A percentile compares a stretch with the other conserved stretches of the same genome.
phyloP scores from a whole-genome alignment of 1,284 basidiomycete species.

The Puccinia triticina region DNA sequence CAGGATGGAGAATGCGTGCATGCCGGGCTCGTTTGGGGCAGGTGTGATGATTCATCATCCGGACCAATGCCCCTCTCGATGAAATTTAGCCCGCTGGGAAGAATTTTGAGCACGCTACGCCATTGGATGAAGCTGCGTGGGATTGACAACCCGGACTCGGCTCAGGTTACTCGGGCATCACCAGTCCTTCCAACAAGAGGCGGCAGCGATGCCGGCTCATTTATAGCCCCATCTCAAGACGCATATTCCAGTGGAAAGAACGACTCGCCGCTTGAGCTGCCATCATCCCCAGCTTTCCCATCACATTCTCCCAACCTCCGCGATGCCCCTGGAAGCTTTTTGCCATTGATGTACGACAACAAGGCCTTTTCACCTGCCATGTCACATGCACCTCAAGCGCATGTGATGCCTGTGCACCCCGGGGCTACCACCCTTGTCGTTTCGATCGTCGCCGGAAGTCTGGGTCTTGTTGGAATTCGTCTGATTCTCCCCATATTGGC shows the following conservation, averaged over 20 bases:
- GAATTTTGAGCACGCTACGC: conserved; percentile 12
- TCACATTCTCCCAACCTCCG: conserved; percentile 37
- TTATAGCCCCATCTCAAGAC: not conserved
- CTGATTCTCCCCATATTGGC: conserved; percentile 1
- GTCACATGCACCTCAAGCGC: conserved; percentile 16
- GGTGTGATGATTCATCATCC: not conserved
- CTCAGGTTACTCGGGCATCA: not conserved
- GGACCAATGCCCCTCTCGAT: not conserved
- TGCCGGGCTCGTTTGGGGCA: conserved; percentile 73
- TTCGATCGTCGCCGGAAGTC: conserved; percentile 38
- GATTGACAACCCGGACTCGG: not conserved
- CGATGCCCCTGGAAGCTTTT: conserved; percentile 45
- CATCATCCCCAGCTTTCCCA: conserved; percentile 36
- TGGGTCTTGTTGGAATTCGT: conserved; percentile 42
- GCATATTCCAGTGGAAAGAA: not conserved
- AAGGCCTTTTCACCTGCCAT: conserved; percentile 24
- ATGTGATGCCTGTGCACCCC: conserved; percentile 14
- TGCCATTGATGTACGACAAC: conserved; percentile 30
- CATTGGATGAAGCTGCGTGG: conserved; percentile 3
- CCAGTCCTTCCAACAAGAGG: not conserved
- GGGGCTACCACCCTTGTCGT: conserved; percentile 17
- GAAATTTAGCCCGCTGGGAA: conserved; percentile 15
- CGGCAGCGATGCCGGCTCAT: not conserved
- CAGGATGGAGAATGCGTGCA: conserved; percentile 75
- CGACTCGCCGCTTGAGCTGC: conserved; percentile 31